These are phyloP conservation scores for Chlorokybus atmophyticus DNA, from an alignment of 139 green algal genomes.

Conservation along the genomic window DNA sequence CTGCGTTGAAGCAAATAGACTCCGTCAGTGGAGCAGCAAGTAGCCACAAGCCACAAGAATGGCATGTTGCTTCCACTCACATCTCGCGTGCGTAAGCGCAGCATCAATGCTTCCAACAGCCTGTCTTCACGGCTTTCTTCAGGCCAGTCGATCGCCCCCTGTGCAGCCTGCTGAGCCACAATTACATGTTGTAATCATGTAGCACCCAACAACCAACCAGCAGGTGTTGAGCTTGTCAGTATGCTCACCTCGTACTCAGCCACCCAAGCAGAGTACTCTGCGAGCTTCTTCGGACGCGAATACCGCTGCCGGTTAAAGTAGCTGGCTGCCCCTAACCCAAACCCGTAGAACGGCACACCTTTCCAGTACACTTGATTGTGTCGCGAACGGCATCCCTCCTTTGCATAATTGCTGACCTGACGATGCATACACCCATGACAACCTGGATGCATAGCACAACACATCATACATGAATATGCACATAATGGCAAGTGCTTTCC, in stretches of 20 bases:
- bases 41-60: too few relatives aligned
- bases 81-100: constrained; percentile 1
- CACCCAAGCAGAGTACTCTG: constrained; percentile 59
- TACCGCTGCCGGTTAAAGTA: constrained; percentile 55
- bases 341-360: constrained; percentile 57
- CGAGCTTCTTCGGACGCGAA: constrained; percentile 51
- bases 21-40: too few relatives aligned
- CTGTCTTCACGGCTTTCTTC: constrained; percentile 12
- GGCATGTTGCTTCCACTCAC: too few relatives aligned
- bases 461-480: too few relatives aligned
- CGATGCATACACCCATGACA: background rate
- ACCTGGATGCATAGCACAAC: background rate
- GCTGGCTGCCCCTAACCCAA: constrained; percentile 75
- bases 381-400: constrained; percentile 38
- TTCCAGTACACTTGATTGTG: constrained; percentile 92
- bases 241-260: constrained; percentile 9
- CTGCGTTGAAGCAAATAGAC: too few relatives aligned
- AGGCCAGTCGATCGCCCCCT: too few relatives aligned
- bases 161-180: too few relatives aligned
- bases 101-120: constrained; percentile 20
- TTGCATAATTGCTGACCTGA: constrained; percentile 71
- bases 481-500: too few relatives aligned
- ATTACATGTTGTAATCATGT: too few relatives aligned
- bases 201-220: too few relatives aligned
- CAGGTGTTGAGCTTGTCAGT: too few relatives aligned